Percentiles rank a stretch among this genome's conserved stretches.
These are phyloP conservation scores for Cicer yamashitae DNA, from an alignment of 306 rosid species.

Conservation along the genomic window DNA sequence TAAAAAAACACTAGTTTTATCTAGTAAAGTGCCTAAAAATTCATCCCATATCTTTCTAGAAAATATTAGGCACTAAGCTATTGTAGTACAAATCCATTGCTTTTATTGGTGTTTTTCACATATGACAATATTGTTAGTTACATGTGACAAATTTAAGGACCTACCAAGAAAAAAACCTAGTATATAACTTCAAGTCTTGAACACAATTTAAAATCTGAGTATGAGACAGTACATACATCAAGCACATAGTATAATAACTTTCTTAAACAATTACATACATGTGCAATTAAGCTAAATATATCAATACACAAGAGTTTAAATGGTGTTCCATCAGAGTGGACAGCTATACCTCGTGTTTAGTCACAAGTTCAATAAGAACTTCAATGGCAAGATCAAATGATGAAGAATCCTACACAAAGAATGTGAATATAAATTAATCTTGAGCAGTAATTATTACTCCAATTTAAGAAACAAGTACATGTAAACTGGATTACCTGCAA, in stretches of 20 bases:
- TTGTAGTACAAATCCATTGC: slow-evolving; percentile 32
- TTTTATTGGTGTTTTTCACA: slow-evolving; percentile 14
- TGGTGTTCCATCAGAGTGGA: slow-evolving; percentile 31
- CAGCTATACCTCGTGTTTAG: slow-evolving; percentile 85
- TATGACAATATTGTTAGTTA: slow-evolving; percentile 7
- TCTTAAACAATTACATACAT: slow-evolving; percentile 27
- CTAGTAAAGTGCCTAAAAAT: slow-evolving; percentile 12
- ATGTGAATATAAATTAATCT: slow-evolving; percentile 41
- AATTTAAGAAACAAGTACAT: slow-evolving; percentile 35
- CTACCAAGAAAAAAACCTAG: slow-evolving; percentile 1
- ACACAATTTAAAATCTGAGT: slow-evolving; percentile 36
- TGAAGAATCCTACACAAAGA: slow-evolving; percentile 64
- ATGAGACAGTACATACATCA: slow-evolving; percentile 39
- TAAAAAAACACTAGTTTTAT: slow-evolving; percentile 6
- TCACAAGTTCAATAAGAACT: slow-evolving; percentile 91
- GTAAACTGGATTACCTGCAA: slow-evolving; percentile 66
- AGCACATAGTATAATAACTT: slow-evolving; percentile 18
- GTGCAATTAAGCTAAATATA: slow-evolving; percentile 31
- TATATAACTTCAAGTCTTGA: slow-evolving; percentile 6
- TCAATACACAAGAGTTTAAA: slow-evolving; percentile 14
- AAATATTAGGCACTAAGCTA: slow-evolving; percentile 25
- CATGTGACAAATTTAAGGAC: slow-evolving; percentile 22
- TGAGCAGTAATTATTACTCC: slow-evolving; percentile 19
- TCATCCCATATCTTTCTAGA: slow-evolving; percentile 24
- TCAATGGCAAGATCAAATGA: slow-evolving; percentile 92